Percentiles rank a stretch among this genome's conserved stretches.
Conservation (phyloP, 805 yeast genomes). For the Candida insectorum region DNA sequence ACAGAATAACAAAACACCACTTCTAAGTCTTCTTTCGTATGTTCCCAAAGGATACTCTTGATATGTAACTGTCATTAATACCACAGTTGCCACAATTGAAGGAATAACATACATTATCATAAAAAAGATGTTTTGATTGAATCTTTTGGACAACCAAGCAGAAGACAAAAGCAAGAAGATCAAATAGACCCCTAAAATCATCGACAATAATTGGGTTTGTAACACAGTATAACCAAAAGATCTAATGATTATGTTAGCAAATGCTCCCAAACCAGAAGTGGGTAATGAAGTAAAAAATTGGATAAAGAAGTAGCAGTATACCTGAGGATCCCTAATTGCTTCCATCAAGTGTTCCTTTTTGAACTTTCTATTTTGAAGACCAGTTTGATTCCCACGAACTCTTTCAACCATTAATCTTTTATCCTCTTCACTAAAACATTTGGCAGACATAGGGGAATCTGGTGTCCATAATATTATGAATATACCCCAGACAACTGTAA, state of each 20-base stretch:
- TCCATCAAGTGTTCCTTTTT: slow-evolving; percentile 44
- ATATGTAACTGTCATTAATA: slow-evolving; percentile 31
- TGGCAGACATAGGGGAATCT: slow-evolving; percentile 38
- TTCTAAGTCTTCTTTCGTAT: slow-evolving; percentile 8
- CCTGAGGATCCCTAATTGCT: slow-evolving; percentile 43
- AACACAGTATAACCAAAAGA: slow-evolving; percentile 47
- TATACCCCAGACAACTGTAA: slow-evolving; percentile 50
- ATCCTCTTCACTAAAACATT: slow-evolving; percentile 40
- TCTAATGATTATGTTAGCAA: slow-evolving; percentile 48
- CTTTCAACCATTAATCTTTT: slow-evolving; percentile 42
- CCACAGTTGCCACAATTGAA: slow-evolving; percentile 35
- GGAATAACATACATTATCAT: slow-evolving; percentile 27
- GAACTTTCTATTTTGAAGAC: slow-evolving; percentile 46
- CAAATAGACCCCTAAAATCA: slow-evolving; percentile 55
- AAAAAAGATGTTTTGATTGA: slow-evolving; percentile 15
- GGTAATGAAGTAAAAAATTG: slow-evolving; percentile 46
- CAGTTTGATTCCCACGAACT: slow-evolving; percentile 48
- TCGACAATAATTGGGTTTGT: slow-evolving; percentile 46
- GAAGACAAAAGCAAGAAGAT: slow-evolving; percentile 27
- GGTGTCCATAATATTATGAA: slow-evolving; percentile 46
- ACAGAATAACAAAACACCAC: slow-evolving; percentile 27
- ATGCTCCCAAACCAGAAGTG: slow-evolving; percentile 51
- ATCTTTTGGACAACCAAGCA: slow-evolving; percentile 28
- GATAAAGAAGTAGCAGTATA: slow-evolving; percentile 45
- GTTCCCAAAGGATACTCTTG: slow-evolving; percentile 39